Evolutionary conservation across 1,284 basidiomycete species (phyloP).

Genomic region (Ceratobasidium sp.): DNA sequence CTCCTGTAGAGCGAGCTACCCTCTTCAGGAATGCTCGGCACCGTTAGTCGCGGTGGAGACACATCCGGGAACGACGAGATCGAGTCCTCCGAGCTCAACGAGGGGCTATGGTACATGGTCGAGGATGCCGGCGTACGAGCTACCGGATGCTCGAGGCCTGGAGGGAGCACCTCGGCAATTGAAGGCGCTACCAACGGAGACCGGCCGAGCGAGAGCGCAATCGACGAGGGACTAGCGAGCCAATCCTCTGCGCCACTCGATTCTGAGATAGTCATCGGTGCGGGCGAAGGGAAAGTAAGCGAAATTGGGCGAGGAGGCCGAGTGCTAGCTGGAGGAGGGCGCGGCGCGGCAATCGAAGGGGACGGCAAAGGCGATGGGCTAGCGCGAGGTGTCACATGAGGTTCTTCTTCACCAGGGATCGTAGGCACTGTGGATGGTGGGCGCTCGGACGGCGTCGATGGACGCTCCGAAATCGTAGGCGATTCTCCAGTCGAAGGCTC

Average conservation of each 20-base stretch:
- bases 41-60: conserved; percentile 21
- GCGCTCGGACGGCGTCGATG: neutral
- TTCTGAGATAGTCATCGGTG: conserved; percentile 36
- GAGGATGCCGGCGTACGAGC: neutral
- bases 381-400: conserved; percentile 16
- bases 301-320: neutral
- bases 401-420: conserved; percentile 22
- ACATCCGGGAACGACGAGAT: conserved; percentile 37
- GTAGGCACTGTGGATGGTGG: conserved; percentile 28
- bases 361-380: conserved; percentile 13
- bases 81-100: conserved; percentile 29
- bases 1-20: conserved; percentile 23
- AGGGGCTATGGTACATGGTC: conserved; percentile 14
- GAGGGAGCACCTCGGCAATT: conserved; percentile 38
- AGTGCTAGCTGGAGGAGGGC: neutral
- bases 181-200: neutral
- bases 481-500: conserved; percentile 23
- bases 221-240: conserved; percentile 36
- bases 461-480: neutral
- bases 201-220: conserved; percentile 27
- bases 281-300: conserved; percentile 30
- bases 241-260: conserved; percentile 31
- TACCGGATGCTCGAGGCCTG: conserved; percentile 4
- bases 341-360: neutral
- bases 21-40: conserved; percentile 30